Base-by-base conservation (phyloP, 148 eudicot species). In the Mesembryanthemum crystallinum region DNA sequence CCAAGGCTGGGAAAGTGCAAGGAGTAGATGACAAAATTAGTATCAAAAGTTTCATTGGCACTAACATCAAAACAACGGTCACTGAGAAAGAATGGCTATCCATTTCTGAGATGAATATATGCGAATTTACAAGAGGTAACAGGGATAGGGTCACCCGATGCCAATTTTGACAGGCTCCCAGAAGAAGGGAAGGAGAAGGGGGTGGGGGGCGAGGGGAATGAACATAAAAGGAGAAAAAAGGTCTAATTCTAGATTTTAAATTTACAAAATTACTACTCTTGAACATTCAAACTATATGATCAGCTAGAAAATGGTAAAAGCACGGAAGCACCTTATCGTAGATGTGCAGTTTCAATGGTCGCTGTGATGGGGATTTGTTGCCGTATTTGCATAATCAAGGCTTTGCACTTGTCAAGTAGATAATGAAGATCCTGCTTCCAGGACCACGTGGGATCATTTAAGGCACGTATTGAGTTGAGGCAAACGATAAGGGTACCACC, bases 401-500 rank as follows among this genome's bases (percentile, higher is more conserved):
- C 79, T 73, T 84, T 84, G 66, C 81, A 69, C 78, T 84, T 85
- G 51, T 77, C 83, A 43, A 83, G 47, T 29, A 83, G 33, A 74
- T 81, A 75, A 43, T 77, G 76, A 21, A 90, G 79, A 80, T 89
- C 89, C 60, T 86, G 80, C 82, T 75, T 88, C 87, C 86, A 89
- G 21, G 97, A 90, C 87, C 83, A 87, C 30, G 86, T 37, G 0
- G 98, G 97, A 51, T 87, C 78, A 57, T 88, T 88, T 23, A 95
- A 77, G 42, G 96, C 94, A 23, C 97, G 97, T 59, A 95, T 75
- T 32, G 98, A 95, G 87, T 95, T 95, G 61, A 91, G 87, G 79
- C 98, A 95, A 33, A 92, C 98, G 28, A 95, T 77, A 67, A 95
- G 94, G 15, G 97, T 95, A 54, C 98, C 98, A 23, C 98, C 98